Evolutionary conservation across 305 asterid genomes (phyloP).

Genomic region (Fraxinus paxiana): DNA sequence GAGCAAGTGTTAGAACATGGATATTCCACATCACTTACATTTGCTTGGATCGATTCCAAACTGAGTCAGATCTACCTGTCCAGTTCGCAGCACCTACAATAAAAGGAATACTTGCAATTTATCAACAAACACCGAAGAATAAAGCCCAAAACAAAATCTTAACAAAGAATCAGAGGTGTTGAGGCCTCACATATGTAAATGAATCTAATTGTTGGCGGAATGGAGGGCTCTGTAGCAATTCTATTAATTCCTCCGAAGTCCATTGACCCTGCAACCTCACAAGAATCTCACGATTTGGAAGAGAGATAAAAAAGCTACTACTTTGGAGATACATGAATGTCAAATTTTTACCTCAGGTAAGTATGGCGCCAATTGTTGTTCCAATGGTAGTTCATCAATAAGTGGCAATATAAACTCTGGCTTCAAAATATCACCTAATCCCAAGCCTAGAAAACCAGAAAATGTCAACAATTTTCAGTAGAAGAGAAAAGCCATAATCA

Average conservation of each 20-base stretch:
- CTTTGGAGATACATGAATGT: constrained; percentile 13
- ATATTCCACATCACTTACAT: constrained; percentile 44
- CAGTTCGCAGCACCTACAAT: constrained; percentile 80
- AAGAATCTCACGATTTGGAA: constrained; percentile 17
- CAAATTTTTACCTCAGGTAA: constrained; percentile 67
- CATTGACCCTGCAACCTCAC: constrained; percentile 59
- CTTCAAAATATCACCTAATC: constrained; percentile 86
- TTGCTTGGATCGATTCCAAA: constrained; percentile 86
- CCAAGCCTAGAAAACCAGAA: constrained; percentile 60
- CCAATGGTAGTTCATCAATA: constrained; percentile 60
- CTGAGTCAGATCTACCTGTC: constrained; percentile 82
- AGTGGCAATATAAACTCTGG: constrained; percentile 72
- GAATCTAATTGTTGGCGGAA: constrained; percentile 94
- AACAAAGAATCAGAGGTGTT: not conserved
- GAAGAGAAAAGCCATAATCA: constrained; percentile 12
- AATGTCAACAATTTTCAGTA: constrained; percentile 18
- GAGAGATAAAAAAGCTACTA: constrained; percentile 13
- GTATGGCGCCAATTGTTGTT: constrained; percentile 61
- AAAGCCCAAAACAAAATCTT: not conserved
- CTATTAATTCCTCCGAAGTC: constrained; percentile 74
- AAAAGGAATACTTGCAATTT: constrained; percentile 20
- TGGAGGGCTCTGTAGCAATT: constrained; percentile 84
- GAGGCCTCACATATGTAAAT: constrained; percentile 72
- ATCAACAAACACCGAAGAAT: constrained; percentile 4
- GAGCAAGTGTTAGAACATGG: not conserved